These are phyloP conservation scores for Capronia americana DNA, from an alignment of 2,329 filamentous ascomycete species.

Conservation along the genomic window DNA sequence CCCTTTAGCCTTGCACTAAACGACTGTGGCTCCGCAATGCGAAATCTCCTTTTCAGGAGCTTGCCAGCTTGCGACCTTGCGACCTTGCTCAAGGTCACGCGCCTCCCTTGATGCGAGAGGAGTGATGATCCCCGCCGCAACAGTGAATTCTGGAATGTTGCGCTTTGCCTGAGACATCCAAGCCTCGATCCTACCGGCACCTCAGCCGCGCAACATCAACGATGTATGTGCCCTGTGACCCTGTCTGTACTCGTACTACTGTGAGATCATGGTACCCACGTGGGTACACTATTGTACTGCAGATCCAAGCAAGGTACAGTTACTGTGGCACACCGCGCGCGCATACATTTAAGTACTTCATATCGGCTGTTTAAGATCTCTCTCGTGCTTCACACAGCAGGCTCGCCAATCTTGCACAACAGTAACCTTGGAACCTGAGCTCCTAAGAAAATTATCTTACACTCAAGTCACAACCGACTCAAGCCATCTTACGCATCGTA, in stretches of 20 bases:
- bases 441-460: not conserved
- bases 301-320: not conserved
- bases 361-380: not conserved
- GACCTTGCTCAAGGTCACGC: conserved; percentile 10
- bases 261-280: not conserved
- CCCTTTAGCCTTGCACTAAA: not conserved
- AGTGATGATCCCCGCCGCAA: not conserved
- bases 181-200: not conserved
- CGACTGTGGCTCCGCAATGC: not conserved
- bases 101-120: not conserved
- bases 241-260: not conserved
- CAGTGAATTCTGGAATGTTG: not conserved
- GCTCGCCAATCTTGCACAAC: not conserved
- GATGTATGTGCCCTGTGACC: no score
- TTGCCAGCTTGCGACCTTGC: not conserved
- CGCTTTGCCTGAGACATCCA: not conserved
- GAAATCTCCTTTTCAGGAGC: not conserved
- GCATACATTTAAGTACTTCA: not conserved
- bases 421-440: not conserved
- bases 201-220: not conserved
- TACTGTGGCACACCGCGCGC: not conserved
- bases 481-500: conserved; percentile 1
- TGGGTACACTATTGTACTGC: not conserved
- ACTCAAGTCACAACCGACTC: not conserved
- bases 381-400: not conserved